Evolutionary conservation across 1,284 basidiomycete genomes (phyloP).

Genomic region (Apiotrichum montevideense): DNA sequence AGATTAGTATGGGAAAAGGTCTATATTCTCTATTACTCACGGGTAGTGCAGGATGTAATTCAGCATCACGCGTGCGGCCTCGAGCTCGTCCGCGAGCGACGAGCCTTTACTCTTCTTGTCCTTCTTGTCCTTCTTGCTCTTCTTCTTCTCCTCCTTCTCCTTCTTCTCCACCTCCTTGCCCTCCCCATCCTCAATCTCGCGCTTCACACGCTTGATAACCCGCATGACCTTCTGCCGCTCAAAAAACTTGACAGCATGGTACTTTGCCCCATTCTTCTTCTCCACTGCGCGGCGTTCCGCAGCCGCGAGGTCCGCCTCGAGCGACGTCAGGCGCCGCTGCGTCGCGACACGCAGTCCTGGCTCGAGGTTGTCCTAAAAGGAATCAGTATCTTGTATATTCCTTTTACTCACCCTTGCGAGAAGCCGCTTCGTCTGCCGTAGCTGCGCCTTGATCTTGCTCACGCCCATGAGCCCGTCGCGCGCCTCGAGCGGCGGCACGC

Average conservation of each 20-base stretch:
- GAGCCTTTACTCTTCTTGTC: slow-evolving; percentile 37
- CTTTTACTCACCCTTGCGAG: slow-evolving; percentile 59
- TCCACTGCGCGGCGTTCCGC: slow-evolving; percentile 61
- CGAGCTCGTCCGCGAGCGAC: slow-evolving; percentile 48
- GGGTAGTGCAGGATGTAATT: slow-evolving; percentile 63
- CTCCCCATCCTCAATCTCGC: slow-evolving; percentile 47
- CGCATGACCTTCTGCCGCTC: slow-evolving; percentile 75
- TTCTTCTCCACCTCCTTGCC: slow-evolving; percentile 9
- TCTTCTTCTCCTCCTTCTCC: slow-evolving; percentile 43
- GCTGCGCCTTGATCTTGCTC: slow-evolving; percentile 64
- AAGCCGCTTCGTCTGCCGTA: slow-evolving; percentile 70
- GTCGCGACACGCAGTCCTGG: slow-evolving; percentile 70
- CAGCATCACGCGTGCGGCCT: slow-evolving; percentile 62
- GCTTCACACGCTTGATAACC: slow-evolving; percentile 60
- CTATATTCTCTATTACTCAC: slow-evolving; percentile 49
- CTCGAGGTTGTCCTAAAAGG: slow-evolving; percentile 61
- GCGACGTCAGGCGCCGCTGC: slow-evolving; percentile 64
- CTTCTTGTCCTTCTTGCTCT: slow-evolving; percentile 12
- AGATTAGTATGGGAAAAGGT: slow-evolving; percentile 29
- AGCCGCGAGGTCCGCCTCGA: slow-evolving; percentile 66
- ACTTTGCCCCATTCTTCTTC: slow-evolving; percentile 62
- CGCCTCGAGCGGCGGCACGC: slow-evolving; percentile 24
- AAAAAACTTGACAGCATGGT: slow-evolving; percentile 84
- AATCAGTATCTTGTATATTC: background rate
- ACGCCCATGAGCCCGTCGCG: slow-evolving; percentile 39